phyloP scores from a whole-genome alignment of 2,329 filamentous ascomycete species.

The Lachnellula subtilissima region DNA sequence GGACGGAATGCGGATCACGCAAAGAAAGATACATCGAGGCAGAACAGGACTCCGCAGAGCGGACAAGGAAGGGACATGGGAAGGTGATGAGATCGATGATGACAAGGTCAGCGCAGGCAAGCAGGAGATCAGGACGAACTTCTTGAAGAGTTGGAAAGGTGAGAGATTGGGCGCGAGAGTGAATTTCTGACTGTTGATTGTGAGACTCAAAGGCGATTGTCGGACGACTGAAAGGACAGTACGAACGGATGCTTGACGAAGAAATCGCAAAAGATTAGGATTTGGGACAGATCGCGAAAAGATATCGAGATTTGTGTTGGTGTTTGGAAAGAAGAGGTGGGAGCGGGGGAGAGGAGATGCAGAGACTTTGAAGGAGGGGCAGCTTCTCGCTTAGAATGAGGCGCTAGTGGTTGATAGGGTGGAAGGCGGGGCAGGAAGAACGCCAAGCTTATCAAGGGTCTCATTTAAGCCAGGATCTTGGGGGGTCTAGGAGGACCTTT shows the following conservation, averaged over 20 bases:
- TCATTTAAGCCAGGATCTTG: too few relatives aligned
- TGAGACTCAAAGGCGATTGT: neutral
- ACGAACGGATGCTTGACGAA: conserved; percentile 16
- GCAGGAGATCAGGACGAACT: conserved; percentile 34
- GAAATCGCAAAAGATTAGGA: conserved; percentile 12
- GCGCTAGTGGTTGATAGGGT: too few relatives aligned
- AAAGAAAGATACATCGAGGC: conserved; percentile 35
- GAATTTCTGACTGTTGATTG: conserved; percentile 1
- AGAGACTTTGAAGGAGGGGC: neutral
- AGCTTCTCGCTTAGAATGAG: too few relatives aligned
- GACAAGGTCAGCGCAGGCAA: conserved; percentile 29
- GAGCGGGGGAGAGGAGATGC: conserved; percentile 17
- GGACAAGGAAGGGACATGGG: conserved; percentile 28
- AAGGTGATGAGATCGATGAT: conserved; percentile 26
- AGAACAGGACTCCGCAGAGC: conserved; percentile 31
- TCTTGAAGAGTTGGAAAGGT: conserved; percentile 24
- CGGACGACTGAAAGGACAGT: conserved; percentile 32
- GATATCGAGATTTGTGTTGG: conserved; percentile 2
- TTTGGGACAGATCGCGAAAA: conserved; percentile 15
- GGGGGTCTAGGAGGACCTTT: neutral
- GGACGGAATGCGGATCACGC: conserved; percentile 28
- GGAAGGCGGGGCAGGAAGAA: too few relatives aligned
- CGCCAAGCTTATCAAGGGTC: too few relatives aligned
- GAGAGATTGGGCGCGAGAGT: conserved; percentile 10
- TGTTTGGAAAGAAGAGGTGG: conserved; percentile 16